Conservation (phyloP, 2,329 filamentous ascomycete species). For the Xylaria sp. region DNA sequence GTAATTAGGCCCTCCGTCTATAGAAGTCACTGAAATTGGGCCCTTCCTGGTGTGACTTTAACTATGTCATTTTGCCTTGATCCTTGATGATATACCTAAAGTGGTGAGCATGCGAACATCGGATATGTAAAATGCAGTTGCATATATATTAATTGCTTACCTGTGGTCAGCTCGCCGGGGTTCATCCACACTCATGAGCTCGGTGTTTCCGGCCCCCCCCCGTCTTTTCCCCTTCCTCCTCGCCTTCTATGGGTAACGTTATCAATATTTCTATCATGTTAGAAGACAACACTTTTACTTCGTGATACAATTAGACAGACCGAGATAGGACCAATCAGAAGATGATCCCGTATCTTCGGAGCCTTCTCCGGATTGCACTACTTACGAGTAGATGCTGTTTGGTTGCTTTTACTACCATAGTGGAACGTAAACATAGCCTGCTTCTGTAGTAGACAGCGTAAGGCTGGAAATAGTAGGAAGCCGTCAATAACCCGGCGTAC, state of each 20-base stretch:
- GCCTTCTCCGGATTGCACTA: background rate
- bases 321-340: background rate
- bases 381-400: background rate
- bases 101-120: background rate
- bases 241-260: background rate
- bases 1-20: slow-evolving; percentile 6
- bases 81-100: background rate
- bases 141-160: slow-evolving; percentile 33
- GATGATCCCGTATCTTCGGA: background rate
- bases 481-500: background rate
- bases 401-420: slow-evolving; percentile 3
- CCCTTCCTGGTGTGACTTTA: background rate
- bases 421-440: slow-evolving; percentile 8
- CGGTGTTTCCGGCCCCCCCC: slow-evolving; percentile 22
- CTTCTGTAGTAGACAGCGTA: background rate
- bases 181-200: background rate
- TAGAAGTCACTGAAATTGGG: background rate
- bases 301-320: background rate
- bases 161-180: slow-evolving; percentile 23
- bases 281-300: background rate
- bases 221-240: background rate
- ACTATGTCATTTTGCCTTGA: slow-evolving; percentile 7
- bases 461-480: too few species aligned
- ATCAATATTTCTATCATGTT: background rate
- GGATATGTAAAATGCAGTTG: slow-evolving; percentile 5